phyloP scores from a whole-genome alignment of 495 filamentous ascomycete genomes.

The Halenospora varia region DNA sequence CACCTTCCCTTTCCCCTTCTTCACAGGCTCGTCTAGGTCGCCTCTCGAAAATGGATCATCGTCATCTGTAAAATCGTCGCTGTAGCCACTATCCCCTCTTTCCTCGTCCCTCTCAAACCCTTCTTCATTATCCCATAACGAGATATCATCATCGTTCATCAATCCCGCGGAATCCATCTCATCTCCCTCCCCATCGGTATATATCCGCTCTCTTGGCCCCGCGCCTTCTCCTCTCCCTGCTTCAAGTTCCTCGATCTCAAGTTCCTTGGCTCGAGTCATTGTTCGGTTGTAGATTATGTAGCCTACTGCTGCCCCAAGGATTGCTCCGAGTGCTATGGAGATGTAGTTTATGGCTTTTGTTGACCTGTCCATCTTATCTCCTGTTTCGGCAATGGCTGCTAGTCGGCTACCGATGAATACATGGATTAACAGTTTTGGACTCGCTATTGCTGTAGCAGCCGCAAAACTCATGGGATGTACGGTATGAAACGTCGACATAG shows the following conservation, averaged over 20 bases:
- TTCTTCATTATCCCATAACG: constrained; percentile 46
- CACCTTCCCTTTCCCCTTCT: neutral
- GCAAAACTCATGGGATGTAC: constrained; percentile 73
- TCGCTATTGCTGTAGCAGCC: constrained; percentile 69
- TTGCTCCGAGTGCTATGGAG: constrained; percentile 64
- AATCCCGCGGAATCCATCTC: constrained; percentile 24
- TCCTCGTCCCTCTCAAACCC: neutral
- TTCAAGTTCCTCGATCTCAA: constrained; percentile 71
- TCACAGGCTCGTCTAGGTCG: constrained; percentile 2
- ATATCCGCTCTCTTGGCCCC: constrained; percentile 24
- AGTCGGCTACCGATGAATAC: constrained; percentile 81
- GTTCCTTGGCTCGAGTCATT: constrained; percentile 73
- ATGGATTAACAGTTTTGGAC: constrained; percentile 86
- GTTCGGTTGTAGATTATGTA: constrained; percentile 85
- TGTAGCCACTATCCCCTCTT: neutral
- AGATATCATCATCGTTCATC: constrained; percentile 59
- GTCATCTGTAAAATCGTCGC: constrained; percentile 12
- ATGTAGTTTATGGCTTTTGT: constrained; percentile 76
- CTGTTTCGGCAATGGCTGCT: constrained; percentile 62
- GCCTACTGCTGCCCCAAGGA: constrained; percentile 71
- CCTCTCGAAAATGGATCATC: constrained; percentile 8
- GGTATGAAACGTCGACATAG: constrained; percentile 87
- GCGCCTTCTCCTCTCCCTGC: constrained; percentile 23
- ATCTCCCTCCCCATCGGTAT: constrained; percentile 19
- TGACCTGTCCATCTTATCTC: constrained; percentile 55